A percentile compares a stretch with the other conserved stretches of the same genome.
Evolutionary conservation across 805 yeast species (phyloP).

Genomic region (Aciculoconidium aculeatum): DNA sequence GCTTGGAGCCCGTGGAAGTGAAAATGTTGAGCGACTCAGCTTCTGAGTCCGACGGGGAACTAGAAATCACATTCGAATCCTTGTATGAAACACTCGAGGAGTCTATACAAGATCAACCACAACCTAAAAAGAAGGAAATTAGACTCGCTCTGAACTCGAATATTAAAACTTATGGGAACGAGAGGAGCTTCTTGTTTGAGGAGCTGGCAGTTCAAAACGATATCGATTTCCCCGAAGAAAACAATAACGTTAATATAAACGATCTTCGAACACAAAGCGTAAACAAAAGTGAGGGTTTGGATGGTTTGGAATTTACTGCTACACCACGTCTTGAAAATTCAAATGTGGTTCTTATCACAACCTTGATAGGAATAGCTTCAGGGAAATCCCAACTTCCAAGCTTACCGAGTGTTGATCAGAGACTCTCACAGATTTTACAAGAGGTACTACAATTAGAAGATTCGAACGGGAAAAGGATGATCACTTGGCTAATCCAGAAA

Average conservation of each 20-base stretch:
- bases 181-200: slow-evolving; percentile 13
- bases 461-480: slow-evolving; percentile 3
- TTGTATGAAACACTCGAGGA: no score
- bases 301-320: slow-evolving; percentile 11
- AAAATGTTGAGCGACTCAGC: no score
- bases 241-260: slow-evolving; percentile 9
- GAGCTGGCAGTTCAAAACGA: slow-evolving; percentile 6
- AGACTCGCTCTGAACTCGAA: no score
- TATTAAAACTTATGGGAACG: slow-evolving; percentile 17
- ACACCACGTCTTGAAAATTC: not conserved
- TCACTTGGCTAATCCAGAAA: slow-evolving; percentile 5
- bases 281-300: slow-evolving; percentile 13
- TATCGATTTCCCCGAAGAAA: slow-evolving; percentile 1
- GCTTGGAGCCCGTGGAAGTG: no score
- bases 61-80: no score
- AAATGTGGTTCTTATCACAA: slow-evolving; percentile 5
- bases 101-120: no score
- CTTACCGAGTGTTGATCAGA: not conserved
- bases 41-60: no score
- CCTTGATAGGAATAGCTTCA: slow-evolving; percentile 4
- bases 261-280: slow-evolving; percentile 15
- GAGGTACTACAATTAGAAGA: slow-evolving; percentile 1
- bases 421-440: not conserved
- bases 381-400: not conserved
- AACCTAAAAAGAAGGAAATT: no score